Evolutionary conservation across 805 yeast species (phyloP).

Genomic region (Grigorovia humatica): DNA sequence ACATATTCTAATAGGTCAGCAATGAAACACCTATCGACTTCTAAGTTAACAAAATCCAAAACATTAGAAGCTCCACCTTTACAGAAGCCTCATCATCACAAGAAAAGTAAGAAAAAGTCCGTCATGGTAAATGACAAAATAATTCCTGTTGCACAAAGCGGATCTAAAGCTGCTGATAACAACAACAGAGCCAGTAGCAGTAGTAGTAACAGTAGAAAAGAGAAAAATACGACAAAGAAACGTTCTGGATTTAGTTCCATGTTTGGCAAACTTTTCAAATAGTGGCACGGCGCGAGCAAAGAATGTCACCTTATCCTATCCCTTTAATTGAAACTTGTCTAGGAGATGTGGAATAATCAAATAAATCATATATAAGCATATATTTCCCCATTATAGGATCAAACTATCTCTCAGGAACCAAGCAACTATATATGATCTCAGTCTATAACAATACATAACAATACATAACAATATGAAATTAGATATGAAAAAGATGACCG

Average conservation of each 20-base stretch:
- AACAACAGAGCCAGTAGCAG: background rate
- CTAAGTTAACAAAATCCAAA: background rate
- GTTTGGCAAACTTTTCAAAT: constrained; percentile 13
- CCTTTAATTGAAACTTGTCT: background rate
- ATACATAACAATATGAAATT: constrained; percentile 13
- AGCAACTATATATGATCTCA: background rate
- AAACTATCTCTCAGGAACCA: background rate
- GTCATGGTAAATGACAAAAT: background rate
- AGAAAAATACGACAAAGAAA: constrained; percentile 3
- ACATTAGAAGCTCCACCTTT: background rate
- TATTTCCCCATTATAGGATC: too few species aligned
- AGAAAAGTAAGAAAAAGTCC: background rate
- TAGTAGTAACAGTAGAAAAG: background rate
- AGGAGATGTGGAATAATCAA: background rate
- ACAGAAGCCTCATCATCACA: background rate
- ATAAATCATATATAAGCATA: too few species aligned
- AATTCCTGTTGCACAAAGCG: background rate
- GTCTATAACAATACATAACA: background rate
- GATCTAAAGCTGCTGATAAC: background rate
- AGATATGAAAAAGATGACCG: constrained; percentile 17
- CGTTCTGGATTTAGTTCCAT: constrained; percentile 13
- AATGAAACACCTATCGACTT: background rate
- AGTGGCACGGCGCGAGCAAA: background rate
- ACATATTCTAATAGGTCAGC: constrained; percentile 5
- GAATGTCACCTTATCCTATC: background rate